Evolutionary conservation across 2,329 filamentous ascomycete species (phyloP).

Genomic region (Fusarium tuaranense): DNA sequence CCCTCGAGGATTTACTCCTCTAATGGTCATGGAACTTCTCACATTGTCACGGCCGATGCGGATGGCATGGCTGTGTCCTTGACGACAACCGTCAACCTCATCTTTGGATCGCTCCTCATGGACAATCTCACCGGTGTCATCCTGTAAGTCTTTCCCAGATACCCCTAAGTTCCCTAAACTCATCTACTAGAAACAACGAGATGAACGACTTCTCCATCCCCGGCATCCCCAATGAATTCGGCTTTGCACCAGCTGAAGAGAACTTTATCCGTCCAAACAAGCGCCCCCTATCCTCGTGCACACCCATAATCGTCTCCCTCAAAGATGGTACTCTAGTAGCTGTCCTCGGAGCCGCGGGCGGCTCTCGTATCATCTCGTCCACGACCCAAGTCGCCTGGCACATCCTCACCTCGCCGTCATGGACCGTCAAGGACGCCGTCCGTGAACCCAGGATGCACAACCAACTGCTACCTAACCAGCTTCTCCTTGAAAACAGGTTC

Average conservation of each 20-base stretch:
- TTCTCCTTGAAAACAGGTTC: conserved; percentile 76
- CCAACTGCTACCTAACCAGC: conserved; percentile 79
- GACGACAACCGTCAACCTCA: conserved; percentile 88
- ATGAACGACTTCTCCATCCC: conserved; percentile 91
- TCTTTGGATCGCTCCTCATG: conserved; percentile 84
- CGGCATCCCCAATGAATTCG: conserved; percentile 81
- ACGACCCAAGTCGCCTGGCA: conserved; percentile 81
- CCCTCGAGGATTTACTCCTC: conserved; percentile 74
- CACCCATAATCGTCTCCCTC: conserved; percentile 79
- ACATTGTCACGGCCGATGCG: conserved; percentile 77
- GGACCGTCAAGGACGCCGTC: conserved; percentile 72
- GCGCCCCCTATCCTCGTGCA: conserved; percentile 85
- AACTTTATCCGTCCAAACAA: conserved; percentile 89
- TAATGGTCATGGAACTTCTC: conserved; percentile 79
- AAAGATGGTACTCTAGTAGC: conserved; percentile 74
- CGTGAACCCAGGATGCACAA: conserved; percentile 80
- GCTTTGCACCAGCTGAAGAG: conserved; percentile 80
- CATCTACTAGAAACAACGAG: conserved; percentile 64
- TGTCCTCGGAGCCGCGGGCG: conserved; percentile 81
- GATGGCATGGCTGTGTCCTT: conserved; percentile 82
- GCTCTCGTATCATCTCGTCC: conserved; percentile 84
- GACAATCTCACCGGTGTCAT: conserved; percentile 87
- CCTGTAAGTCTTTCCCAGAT: conserved; percentile 63
- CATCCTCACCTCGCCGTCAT: conserved; percentile 70
- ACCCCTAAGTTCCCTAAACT: conserved; percentile 25